Evolutionary conservation across 2,329 filamentous ascomycete species (phyloP).

Genomic region (Colletotrichum chrysophilum): DNA sequence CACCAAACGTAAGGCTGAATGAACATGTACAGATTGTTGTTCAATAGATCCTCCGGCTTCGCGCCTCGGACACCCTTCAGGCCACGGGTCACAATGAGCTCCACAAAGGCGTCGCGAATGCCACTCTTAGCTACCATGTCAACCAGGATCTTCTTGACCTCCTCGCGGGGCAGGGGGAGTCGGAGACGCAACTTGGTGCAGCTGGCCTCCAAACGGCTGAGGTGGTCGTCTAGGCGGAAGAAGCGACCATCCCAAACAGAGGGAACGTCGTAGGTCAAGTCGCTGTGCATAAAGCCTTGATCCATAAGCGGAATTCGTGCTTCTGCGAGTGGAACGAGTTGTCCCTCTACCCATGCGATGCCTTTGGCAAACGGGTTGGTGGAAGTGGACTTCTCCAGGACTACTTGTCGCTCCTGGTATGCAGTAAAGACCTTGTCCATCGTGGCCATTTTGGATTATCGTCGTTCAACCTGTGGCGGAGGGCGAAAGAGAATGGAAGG

Average conservation of each 20-base stretch:
- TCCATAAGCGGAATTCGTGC: constrained; percentile 56
- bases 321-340: constrained; percentile 46
- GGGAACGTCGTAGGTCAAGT: constrained; percentile 58
- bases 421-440: constrained; percentile 42
- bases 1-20: constrained; percentile 56
- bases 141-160: constrained; percentile 42
- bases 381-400: neutral
- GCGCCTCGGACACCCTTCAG: constrained; percentile 43
- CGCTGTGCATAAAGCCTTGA: constrained; percentile 57
- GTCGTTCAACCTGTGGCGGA: neutral
- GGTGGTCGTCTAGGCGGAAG: constrained; percentile 56
- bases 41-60: constrained; percentile 36
- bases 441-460: constrained; percentile 37
- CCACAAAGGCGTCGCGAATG: constrained; percentile 54
- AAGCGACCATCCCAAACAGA: constrained; percentile 56
- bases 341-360: constrained; percentile 51
- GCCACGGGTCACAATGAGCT: constrained; percentile 56
- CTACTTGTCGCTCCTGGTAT: neutral
- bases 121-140: constrained; percentile 51
- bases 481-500: neutral
- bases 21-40: constrained; percentile 52
- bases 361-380: constrained; percentile 46
- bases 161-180: constrained; percentile 43
- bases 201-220: constrained; percentile 46
- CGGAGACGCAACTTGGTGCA: constrained; percentile 50